These are phyloP conservation scores for Acacia concinna DNA, from an alignment of 331 rosid genomes.

Conservation along the genomic window DNA sequence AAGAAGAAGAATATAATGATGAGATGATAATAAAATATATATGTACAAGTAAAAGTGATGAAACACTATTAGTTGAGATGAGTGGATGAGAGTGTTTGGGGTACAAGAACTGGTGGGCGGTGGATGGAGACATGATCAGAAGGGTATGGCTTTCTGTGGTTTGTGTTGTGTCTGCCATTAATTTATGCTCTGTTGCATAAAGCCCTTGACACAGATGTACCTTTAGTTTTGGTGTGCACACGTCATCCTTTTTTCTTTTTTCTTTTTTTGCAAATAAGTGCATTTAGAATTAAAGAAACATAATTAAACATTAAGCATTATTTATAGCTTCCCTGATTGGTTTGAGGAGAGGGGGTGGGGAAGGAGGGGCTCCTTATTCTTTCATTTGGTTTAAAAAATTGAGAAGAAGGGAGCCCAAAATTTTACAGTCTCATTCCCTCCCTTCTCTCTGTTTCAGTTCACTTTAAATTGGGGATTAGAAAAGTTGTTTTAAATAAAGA, in stretches of 20 bases:
- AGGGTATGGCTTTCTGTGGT: conserved; percentile 22
- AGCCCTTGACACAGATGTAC: conserved; percentile 18
- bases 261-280: not conserved
- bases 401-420: too few species aligned
- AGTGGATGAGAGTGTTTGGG: not conserved
- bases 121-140: conserved; percentile 6
- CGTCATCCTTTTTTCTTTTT: not conserved
- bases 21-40: not conserved
- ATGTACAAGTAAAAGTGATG: not conserved
- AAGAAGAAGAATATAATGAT: not conserved
- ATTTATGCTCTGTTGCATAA: not conserved
- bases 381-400: too few species aligned
- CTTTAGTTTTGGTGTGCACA: not conserved
- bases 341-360: too few species aligned
- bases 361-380: too few species aligned
- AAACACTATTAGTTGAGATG: not conserved
- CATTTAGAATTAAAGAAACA: not conserved
- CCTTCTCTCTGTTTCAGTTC: too few species aligned
- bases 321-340: not conserved
- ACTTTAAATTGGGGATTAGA: too few species aligned
- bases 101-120: not conserved
- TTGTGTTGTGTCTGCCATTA: conserved; percentile 10
- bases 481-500: not conserved
- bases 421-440: too few species aligned
- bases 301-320: not conserved